Base-by-base conservation (phyloP, 2,329 filamentous ascomycete genomes). In the Leptographium galeiforme region DNA sequence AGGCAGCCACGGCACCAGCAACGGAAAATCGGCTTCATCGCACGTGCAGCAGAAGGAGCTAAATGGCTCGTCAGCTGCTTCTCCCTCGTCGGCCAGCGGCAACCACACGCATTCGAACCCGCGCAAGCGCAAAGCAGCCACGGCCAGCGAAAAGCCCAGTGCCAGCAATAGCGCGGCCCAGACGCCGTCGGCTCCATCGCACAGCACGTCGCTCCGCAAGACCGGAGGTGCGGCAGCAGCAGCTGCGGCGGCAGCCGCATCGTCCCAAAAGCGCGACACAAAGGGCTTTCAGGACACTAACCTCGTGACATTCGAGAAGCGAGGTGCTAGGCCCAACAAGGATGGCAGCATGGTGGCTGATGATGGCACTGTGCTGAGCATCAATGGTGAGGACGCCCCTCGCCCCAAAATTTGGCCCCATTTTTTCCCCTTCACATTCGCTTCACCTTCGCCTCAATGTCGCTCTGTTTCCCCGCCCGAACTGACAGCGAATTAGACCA, bases 71-170 rank as follows among this genome's bases (percentile, higher is more conserved):
- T 25, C 25, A 25, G 25, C 19, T 14, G 30, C 48, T 6, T 32
- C 41, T 12, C 8, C n/a, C 36, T 45, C 60, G 32, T 47, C 59
- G 45, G 49, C 58, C 19, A 57, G 57, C 41, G 48, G 63, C 51
- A 63, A 62, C 50, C 55, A 77, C 51, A 77, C 82, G 61, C 76
- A 79, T 48, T 68, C 73, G 55, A 70, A 77, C 32, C 79, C 84
- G 39, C 89, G 90, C 68, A 95, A 95, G 73, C 86, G 90, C 67
- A 96, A 96, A 72, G 86, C 88, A 60, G 78, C 82, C 53, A 52
- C 66, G 14, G 66, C 48, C 8, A 51, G 14, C 50, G 57, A 59
- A 36, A 57, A 70, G 55, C 58, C 67, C 48, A 60, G 55, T 47
- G 53, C 60, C 53, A 57, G 62, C 53, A 57, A 63, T 53, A 66